These are phyloP conservation scores for Rhizopus sp. DNA, from an alignment of 371 early-diverging fungal genomes.

Conservation along the genomic window DNA sequence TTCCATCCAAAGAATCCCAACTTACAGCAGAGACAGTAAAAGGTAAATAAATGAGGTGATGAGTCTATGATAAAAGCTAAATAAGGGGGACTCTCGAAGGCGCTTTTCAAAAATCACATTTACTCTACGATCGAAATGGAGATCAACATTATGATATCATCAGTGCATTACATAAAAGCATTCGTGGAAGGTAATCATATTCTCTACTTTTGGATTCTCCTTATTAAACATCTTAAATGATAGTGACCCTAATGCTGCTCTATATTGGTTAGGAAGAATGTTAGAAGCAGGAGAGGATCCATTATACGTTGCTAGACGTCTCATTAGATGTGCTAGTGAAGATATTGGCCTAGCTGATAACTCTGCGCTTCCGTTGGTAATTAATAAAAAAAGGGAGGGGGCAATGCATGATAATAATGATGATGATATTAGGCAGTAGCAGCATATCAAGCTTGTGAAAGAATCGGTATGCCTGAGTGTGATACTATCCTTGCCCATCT, in stretches of 20 bases:
- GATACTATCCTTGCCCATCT: constrained; percentile 83
- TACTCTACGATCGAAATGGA: constrained; percentile 79
- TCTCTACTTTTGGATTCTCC: background rate
- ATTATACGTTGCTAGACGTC: constrained; percentile 73
- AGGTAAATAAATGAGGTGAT: constrained; percentile 20
- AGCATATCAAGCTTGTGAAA: constrained; percentile 81
- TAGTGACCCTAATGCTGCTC: constrained; percentile 72
- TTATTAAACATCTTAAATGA: background rate
- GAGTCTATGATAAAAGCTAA: background rate
- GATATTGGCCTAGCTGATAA: constrained; percentile 89
- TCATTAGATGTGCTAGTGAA: constrained; percentile 85
- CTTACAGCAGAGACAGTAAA: constrained; percentile 32
- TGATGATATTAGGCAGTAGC: constrained; percentile 57
- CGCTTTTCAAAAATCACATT: constrained; percentile 79
- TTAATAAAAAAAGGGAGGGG: background rate
- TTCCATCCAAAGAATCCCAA: constrained; percentile 27
- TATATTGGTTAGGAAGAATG: constrained; percentile 93
- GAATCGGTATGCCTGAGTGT: constrained; percentile 92
- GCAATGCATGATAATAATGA: background rate
- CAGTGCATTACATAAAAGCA: constrained; percentile 86
- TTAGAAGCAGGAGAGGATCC: constrained; percentile 90
- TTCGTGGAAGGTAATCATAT: constrained; percentile 65
- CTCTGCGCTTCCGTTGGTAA: constrained; percentile 69
- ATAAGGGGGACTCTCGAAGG: constrained; percentile 8
- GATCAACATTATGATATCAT: constrained; percentile 91